Conservation (phyloP, 2,329 filamentous ascomycete genomes). For the Phialophora macrospora region DNA sequence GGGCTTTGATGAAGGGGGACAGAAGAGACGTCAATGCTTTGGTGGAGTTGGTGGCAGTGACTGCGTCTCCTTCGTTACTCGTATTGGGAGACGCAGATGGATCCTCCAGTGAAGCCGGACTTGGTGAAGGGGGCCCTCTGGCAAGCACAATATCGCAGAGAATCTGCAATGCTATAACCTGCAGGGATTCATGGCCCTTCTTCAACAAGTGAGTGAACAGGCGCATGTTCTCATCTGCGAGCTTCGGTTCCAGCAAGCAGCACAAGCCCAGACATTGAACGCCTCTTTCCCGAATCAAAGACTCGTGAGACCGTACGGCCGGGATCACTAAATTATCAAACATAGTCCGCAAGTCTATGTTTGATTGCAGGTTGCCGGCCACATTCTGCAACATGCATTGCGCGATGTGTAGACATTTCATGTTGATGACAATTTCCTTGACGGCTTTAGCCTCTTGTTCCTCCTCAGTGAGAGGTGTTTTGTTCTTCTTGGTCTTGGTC, state of each 20-base stretch:
- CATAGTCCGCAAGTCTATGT: slow-evolving; percentile 93
- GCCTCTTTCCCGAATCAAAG: slow-evolving; percentile 87
- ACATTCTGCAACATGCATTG: slow-evolving; percentile 98
- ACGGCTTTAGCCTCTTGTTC: slow-evolving; percentile 72
- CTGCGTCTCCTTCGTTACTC: slow-evolving; percentile 39
- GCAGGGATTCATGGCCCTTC: slow-evolving; percentile 87
- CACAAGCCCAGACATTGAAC: slow-evolving; percentile 88
- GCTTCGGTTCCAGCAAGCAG: slow-evolving; percentile 83
- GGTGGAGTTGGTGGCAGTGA: slow-evolving; percentile 11
- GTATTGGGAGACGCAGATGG: background rate
- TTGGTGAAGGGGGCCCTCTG: slow-evolving; percentile 59
- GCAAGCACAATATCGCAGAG: slow-evolving; percentile 91
- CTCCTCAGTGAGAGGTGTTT: slow-evolving; percentile 32
- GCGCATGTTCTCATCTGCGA: slow-evolving; percentile 88
- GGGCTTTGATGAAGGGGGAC: slow-evolving; percentile 65
- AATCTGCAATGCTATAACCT: slow-evolving; percentile 88
- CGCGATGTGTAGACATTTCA: slow-evolving; percentile 96
- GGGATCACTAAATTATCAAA: slow-evolving; percentile 96
- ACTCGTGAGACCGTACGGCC: slow-evolving; percentile 89
- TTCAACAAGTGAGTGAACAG: slow-evolving; percentile 96
- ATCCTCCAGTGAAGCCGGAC: slow-evolving; percentile 46
- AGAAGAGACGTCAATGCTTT: slow-evolving; percentile 58
- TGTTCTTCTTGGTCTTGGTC: slow-evolving; percentile 24
- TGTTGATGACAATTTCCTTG: slow-evolving; percentile 92
- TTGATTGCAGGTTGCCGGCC: slow-evolving; percentile 82